Base-by-base conservation (phyloP, 768 basidiomycete genomes). In the Grammothele lineata region DNA sequence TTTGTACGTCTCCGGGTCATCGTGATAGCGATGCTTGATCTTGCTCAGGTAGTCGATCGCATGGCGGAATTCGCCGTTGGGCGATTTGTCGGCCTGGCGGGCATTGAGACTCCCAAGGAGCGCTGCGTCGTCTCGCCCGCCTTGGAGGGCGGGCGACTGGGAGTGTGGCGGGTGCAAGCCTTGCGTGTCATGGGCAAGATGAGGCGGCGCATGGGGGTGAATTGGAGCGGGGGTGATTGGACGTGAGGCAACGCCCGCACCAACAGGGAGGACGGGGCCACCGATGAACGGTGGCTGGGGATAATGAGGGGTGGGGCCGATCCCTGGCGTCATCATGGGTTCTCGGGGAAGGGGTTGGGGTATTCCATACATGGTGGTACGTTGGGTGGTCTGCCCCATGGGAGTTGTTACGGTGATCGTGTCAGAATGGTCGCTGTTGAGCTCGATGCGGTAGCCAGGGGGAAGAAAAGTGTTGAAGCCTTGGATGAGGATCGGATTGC, bases 381-480 rank as follows among this genome's bases (percentile, higher is more conserved):
- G 78, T 60, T 88, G 86, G 17, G 78, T 85, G 8, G 78, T 80
- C 1, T 76, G 86, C 36, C 88, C 87, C 52, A 72, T 68, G 35
- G 88, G 88, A 14, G 88, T 91, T 6, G 87, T 91, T 50, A 91
- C 88, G 8, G 80, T 87, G 63, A 91, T 90, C 27, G 76, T 78
- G 62, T 83, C 80, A 18, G 81, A 76, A 62, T 88, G 81, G 70
- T 88, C 86, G 21, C 70, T 72, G 47, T 85, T 85, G 61, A 85
- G 74, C 61, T 96, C 92, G 63, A 97, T 96, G 50, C 90, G 85
- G 68, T 96, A 97, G 24, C 94, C 94, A 38, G 86, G 77, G 4
- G 94, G 94, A 11, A 97, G 77, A 68, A 97, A 97, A 2, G 94
- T 96, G 69, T 98, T 97, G 81, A 97, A 97, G 18, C 94, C 94